Percentiles rank a stretch among this genome's conserved stretches.
These are phyloP conservation scores for Simplicillium sp. DNA, from an alignment of 2,329 filamentous ascomycete genomes.

Conservation along the genomic window DNA sequence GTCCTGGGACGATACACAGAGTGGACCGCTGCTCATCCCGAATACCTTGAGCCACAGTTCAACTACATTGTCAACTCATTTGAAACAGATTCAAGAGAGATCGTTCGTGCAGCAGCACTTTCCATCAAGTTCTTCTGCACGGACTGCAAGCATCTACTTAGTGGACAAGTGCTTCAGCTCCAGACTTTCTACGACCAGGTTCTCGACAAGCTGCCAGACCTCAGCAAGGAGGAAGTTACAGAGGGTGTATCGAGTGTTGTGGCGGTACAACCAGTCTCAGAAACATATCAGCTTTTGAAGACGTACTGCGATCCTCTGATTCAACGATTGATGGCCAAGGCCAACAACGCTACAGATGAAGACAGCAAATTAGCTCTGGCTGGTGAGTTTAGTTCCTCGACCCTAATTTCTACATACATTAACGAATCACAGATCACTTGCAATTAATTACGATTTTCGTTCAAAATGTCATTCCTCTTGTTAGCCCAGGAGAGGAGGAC, in stretches of 20 bases:
- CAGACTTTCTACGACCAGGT: conserved; percentile 90
- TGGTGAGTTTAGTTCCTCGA: conserved; percentile 37
- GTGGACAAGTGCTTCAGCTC: conserved; percentile 73
- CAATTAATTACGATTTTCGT: conserved; percentile 89
- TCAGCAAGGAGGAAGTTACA: conserved; percentile 91
- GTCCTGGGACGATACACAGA: conserved; percentile 93
- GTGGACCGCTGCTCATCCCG: conserved; percentile 91
- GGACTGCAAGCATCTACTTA: conserved; percentile 82
- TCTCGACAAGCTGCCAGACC: conserved; percentile 72
- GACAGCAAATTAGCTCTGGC: conserved; percentile 79
- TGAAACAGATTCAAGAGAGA: conserved; percentile 78
- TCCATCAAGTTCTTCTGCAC: conserved; percentile 96
- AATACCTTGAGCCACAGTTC: conserved; percentile 85
- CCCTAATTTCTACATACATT: background rate
- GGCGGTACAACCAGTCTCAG: conserved; percentile 69
- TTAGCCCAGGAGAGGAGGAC: conserved; percentile 64
- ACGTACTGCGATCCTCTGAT: conserved; percentile 89
- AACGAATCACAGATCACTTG: conserved; percentile 56
- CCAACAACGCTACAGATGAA: conserved; percentile 75
- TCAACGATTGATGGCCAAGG: conserved; percentile 73
- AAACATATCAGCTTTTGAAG: conserved; percentile 79
- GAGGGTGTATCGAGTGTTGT: conserved; percentile 92
- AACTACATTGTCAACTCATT: conserved; percentile 95
- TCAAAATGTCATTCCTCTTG: conserved; percentile 65
- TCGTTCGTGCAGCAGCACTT: conserved; percentile 82